phyloP scores from a whole-genome alignment of 1,284 basidiomycete species.

The Leccinum solheimii region DNA sequence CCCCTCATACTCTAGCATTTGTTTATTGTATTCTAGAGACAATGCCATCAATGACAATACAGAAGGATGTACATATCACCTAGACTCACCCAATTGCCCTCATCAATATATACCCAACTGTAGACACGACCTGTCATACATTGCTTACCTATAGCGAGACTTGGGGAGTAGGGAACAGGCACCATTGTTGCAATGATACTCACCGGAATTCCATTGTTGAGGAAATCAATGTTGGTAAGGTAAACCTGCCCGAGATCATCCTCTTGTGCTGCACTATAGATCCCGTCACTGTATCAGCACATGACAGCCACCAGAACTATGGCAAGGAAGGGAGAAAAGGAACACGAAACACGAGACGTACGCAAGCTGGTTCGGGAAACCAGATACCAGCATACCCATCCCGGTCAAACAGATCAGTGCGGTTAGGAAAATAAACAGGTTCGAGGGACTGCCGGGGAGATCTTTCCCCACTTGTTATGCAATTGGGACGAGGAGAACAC shows the following conservation, averaged over 20 bases:
- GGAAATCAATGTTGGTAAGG: slow-evolving; percentile 65
- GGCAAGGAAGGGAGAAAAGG: neutral
- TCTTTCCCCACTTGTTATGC: slow-evolving; percentile 59
- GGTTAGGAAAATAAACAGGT: slow-evolving; percentile 84
- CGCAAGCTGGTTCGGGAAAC: slow-evolving; percentile 89
- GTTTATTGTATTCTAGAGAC: neutral
- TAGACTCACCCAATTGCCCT: slow-evolving; percentile 19
- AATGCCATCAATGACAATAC: neutral
- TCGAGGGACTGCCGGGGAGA: slow-evolving; percentile 57
- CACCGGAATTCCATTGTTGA: slow-evolving; percentile 67
- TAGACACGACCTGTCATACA: slow-evolving; percentile 19
- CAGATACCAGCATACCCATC: neutral
- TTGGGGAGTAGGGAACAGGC: slow-evolving; percentile 26
- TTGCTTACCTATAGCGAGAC: slow-evolving; percentile 3
- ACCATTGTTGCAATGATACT: slow-evolving; percentile 85
- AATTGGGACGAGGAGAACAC: slow-evolving; percentile 94
- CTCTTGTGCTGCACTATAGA: slow-evolving; percentile 83
- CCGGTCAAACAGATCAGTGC: neutral
- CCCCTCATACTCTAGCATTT: neutral
- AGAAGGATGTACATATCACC: neutral
- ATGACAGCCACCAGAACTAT: neutral
- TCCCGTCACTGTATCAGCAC: neutral
- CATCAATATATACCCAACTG: slow-evolving; percentile 27
- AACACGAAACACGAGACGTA: slow-evolving; percentile 46
- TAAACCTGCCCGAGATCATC: slow-evolving; percentile 92